These are phyloP conservation scores for Vitis rotundifolia DNA, from an alignment of 164 flowering plant genomes.

Conservation along the genomic window DNA sequence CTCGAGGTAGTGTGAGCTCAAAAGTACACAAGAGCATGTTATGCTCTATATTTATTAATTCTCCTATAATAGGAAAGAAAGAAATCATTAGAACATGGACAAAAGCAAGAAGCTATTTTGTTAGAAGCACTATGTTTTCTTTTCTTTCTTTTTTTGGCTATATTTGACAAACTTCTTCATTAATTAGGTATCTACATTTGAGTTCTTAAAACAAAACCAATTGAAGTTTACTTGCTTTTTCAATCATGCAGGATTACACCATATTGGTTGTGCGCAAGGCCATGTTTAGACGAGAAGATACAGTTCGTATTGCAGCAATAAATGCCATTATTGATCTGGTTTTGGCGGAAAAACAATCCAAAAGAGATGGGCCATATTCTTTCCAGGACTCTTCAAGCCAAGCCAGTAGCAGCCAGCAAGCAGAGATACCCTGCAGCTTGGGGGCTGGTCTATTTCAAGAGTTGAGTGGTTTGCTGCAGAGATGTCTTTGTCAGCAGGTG, in stretches of 20 bases:
- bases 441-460: conserved; percentile 67
- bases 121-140: not conserved
- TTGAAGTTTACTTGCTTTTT: not conserved
- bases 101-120: not conserved
- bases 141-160: not conserved
- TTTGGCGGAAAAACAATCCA: conserved; percentile 51
- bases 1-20: not conserved
- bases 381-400: conserved; percentile 86
- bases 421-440: conserved; percentile 33
- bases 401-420: conserved; percentile 89
- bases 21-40: no score
- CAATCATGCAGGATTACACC: conserved; percentile 57
- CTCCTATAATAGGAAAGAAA: not conserved
- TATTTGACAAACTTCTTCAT: not conserved
- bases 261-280: conserved; percentile 83
- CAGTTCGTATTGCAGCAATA: conserved; percentile 70
- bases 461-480: conserved; percentile 74
- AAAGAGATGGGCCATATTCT: conserved; percentile 36
- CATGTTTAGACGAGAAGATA: conserved; percentile 75
- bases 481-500: conserved; percentile 92
- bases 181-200: not conserved
- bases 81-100: not conserved
- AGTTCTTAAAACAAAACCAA: not conserved
- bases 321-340: conserved; percentile 64
- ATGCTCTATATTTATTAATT: not conserved